Base-by-base conservation (phyloP, 2,329 filamentous ascomycete species). In the Tolypocladium inflatum region DNA sequence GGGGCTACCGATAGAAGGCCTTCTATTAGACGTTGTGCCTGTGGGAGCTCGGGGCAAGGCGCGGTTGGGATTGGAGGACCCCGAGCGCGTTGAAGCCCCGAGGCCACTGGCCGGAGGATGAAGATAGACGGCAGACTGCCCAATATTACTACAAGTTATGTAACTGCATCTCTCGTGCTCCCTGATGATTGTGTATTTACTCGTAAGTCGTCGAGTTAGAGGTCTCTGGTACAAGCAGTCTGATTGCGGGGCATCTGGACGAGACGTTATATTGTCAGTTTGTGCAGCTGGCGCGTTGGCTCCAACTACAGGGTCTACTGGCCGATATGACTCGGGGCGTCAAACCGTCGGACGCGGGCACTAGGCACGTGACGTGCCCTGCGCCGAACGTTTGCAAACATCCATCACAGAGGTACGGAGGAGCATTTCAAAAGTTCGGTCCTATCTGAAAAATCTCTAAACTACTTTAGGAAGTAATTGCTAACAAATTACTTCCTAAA, bases 51-150 rank as follows among this genome's bases (percentile, higher is more conserved):
- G 50, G 39, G 21, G 51, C 50, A 35, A 21, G 21, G 33, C 56
- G 17, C 30, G 39, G 19, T 42, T 61, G 65, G 69, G 69, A 68
- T 68, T 70, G 70, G 70, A 72, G 70, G 70, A 71, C 68, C 68
- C 63, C 60, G 57, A 60, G 55, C 58, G 62, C 61, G 60, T 64
- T 37, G 64, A 51, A 59, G 52, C 59, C 59, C 66, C 58, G 63
- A 45, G 53, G 59, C 61, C 48, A 37, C 61, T 65, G 57, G 65
- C 65, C 64, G 62, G 64, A 62, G 64, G 64, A 66, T 53, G 48
- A 52, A 37, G 21, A 55, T 57, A 54, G 38, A 55, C 41, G 57
- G 52, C 33, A 59, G 48, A 54, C 19, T 52, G 53, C 38, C 26
- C 30, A 53, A 55, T 42, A 26, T 55, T 17, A 35, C 17, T 35